phyloP scores from a whole-genome alignment of 2,329 filamentous ascomycete genomes.

The Epichloe bromicola region DNA sequence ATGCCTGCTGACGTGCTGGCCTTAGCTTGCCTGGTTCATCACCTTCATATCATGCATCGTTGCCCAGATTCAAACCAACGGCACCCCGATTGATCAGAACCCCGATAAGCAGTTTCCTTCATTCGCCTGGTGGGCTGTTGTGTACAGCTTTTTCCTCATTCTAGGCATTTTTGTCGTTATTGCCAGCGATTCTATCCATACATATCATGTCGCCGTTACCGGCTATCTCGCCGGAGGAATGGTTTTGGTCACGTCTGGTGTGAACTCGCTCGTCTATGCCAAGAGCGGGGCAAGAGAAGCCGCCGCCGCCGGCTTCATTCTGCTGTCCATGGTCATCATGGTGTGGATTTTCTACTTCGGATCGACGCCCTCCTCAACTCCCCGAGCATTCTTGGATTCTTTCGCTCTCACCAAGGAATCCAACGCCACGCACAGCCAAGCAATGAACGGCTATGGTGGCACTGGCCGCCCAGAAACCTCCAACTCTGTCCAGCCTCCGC shows the following conservation, averaged over 20 bases:
- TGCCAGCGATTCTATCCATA: slow-evolving; percentile 70
- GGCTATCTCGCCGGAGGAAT: slow-evolving; percentile 76
- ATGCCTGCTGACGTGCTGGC: not conserved
- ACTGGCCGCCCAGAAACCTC: slow-evolving; percentile 71
- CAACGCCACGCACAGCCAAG: slow-evolving; percentile 50
- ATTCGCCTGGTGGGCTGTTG: slow-evolving; percentile 84
- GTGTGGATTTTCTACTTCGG: slow-evolving; percentile 99
- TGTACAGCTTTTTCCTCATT: slow-evolving; percentile 77
- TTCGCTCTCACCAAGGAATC: slow-evolving; percentile 88
- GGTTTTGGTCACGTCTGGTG: slow-evolving; percentile 71
- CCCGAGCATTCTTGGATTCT: slow-evolving; percentile 86
- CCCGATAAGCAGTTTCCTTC: slow-evolving; percentile 50
- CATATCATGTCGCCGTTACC: slow-evolving; percentile 84
- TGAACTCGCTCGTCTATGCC: slow-evolving; percentile 76
- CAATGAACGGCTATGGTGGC: slow-evolving; percentile 63
- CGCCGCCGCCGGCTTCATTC: slow-evolving; percentile 81
- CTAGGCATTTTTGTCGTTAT: slow-evolving; percentile 69
- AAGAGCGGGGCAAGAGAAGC: slow-evolving; percentile 64
- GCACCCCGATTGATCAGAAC: slow-evolving; percentile 7
- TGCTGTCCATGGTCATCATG: slow-evolving; percentile 85
- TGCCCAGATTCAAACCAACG: slow-evolving; percentile 38
- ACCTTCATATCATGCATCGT: slow-evolving; percentile 79
- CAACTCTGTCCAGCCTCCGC: slow-evolving; percentile 63
- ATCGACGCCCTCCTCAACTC: slow-evolving; percentile 73
- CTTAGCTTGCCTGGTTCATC: slow-evolving; percentile 86